phyloP scores from a whole-genome alignment of 306 rosid species.

The Cucurbita argyrosperma region DNA sequence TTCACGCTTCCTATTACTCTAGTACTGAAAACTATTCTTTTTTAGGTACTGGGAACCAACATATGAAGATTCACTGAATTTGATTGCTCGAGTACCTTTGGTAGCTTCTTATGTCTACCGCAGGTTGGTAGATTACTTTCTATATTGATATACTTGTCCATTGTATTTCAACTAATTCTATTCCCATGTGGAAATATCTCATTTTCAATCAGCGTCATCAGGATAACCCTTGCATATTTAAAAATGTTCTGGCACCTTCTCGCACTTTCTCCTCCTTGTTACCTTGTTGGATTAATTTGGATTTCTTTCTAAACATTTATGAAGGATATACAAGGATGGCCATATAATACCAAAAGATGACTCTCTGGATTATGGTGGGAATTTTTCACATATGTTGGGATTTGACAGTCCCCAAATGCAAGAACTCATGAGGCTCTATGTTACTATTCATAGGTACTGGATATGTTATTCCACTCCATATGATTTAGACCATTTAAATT shows the following conservation, averaged over 20 bases:
- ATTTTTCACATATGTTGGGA: slow-evolving; percentile 85
- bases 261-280: neutral
- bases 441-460: slow-evolving; percentile 85
- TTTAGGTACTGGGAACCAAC: slow-evolving; percentile 98
- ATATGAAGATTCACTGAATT: slow-evolving; percentile 74
- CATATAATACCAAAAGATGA: slow-evolving; percentile 49
- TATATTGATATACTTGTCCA: neutral
- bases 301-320: slow-evolving; percentile 10
- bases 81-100: slow-evolving; percentile 79
- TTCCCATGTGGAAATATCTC: neutral
- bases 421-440: slow-evolving; percentile 92
- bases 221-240: neutral
- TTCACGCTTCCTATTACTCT: slow-evolving; percentile 11
- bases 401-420: slow-evolving; percentile 76
- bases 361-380: slow-evolving; percentile 90
- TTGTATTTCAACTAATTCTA: neutral
- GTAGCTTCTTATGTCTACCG: slow-evolving; percentile 89
- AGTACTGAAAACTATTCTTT: slow-evolving; percentile 6
- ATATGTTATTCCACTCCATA: neutral
- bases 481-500: neutral
- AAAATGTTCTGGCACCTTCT: neutral
- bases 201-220: neutral
- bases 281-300: slow-evolving; percentile 13
- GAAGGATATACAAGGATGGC: slow-evolving; percentile 83
- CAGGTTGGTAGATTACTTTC: slow-evolving; percentile 37